Evolutionary conservation across 2,329 filamentous ascomycete species (phyloP), one percentile per base, ranked within the genome.

Genomic region (Tolypocladium inflatum): DNA sequence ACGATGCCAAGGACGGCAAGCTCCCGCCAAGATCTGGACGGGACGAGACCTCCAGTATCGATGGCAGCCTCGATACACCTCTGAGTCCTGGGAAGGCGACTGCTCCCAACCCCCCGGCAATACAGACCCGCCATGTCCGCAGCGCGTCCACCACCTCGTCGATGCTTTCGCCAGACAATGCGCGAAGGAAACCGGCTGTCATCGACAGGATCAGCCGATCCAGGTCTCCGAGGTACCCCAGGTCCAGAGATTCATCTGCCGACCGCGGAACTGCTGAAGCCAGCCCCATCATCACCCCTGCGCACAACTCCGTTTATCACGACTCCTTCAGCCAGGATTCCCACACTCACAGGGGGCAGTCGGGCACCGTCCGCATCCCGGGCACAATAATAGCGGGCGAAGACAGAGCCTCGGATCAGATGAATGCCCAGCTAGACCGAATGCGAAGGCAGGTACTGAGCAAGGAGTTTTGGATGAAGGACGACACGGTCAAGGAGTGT

Each of bases 381-480:
- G 82, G 81, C 0, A 85, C 82, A 1, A 80, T 78, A 17, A 80
- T 78, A 17, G 74, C 74, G 11, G 80, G 79, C 57, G 66, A 67
- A 39, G 82, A 84, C 64, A 80, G 80, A 2, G 80, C 79, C 6
- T 79, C 81, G 2, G 83, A 84, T 59, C 76, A 78, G 54, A 83
- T 86, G 59, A 86, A 77, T 65, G 80, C 82, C 10, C 80, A 82
- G 57, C 74, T 88, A 8, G 84, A 84, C 55, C 87, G 89, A 64
- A 88, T 96, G 78, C 85, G 88, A 61, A 89, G 90, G 66, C 91
- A 93, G 67, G 87, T 99, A 9, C 76, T 97, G 52, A 96, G 90
- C 70, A 94, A 92, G 67, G 92, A 97, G 65, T 97, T 96, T 66
- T 97, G 93, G 94, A 99, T 99, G 94, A 90, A 91, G 60, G 94